These are phyloP conservation scores for Claviceps spartinae DNA, from an alignment of 2,329 filamentous ascomycete species.

Conservation along the genomic window DNA sequence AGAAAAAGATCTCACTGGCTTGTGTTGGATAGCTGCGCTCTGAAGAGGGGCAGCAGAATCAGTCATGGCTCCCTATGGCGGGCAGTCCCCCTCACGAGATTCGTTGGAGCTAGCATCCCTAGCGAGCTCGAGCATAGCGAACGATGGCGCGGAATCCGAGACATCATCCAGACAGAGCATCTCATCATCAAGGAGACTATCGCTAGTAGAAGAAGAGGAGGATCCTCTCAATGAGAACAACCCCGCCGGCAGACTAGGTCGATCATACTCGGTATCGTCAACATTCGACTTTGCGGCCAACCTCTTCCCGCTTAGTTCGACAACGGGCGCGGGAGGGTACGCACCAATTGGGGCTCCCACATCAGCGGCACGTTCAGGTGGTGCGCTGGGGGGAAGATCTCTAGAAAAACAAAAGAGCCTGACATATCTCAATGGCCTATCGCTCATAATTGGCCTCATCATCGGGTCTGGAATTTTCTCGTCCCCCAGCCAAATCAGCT, in stretches of 20 bases:
- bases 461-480: conserved; percentile 97
- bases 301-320: conserved; percentile 82
- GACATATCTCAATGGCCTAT: conserved; percentile 87
- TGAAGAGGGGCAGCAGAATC: conserved; percentile 9
- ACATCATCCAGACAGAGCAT: conserved; percentile 71
- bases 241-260: conserved; percentile 32
- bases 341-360: conserved; percentile 72
- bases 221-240: conserved; percentile 56
- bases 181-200: conserved; percentile 83
- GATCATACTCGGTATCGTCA: conserved; percentile 81
- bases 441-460: conserved; percentile 80
- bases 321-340: conserved; percentile 57
- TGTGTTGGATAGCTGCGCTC: neutral
- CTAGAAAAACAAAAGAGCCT: conserved; percentile 92
- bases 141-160: conserved; percentile 44
- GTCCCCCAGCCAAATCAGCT: conserved; percentile 83
- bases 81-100: conserved; percentile 52
- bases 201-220: conserved; percentile 68
- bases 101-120: conserved; percentile 93
- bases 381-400: conserved; percentile 56
- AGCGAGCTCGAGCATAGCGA: conserved; percentile 57
- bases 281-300: conserved; percentile 93
- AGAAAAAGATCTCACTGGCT: neutral
- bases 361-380: conserved; percentile 30
- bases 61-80: conserved; percentile 26